Evolutionary conservation across 139 green algal genomes (phyloP).

Genomic region (Desmodesmus armatus): DNA sequence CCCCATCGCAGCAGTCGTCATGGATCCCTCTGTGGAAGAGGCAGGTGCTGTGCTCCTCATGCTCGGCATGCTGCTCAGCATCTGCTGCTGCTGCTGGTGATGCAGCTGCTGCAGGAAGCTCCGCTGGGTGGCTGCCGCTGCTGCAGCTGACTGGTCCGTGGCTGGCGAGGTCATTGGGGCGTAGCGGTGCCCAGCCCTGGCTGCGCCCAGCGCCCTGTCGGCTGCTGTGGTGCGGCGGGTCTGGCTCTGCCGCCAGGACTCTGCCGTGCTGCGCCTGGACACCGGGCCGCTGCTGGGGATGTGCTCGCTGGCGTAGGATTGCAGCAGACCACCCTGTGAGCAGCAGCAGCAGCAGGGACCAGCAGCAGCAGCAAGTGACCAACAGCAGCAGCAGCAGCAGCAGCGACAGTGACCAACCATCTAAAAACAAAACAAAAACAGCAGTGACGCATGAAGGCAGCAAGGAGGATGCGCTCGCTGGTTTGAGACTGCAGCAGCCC

Average conservation of each 20-base stretch:
- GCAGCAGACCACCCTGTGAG: too few relatives aligned
- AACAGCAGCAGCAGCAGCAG: neutral
- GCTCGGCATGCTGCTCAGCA: too few relatives aligned
- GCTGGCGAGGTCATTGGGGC: neutral
- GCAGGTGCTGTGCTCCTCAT: neutral
- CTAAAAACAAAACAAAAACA: too few relatives aligned
- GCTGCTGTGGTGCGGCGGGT: slow-evolving; percentile 22
- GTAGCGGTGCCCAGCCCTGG: neutral
- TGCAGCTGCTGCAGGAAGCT: slow-evolving; percentile 3
- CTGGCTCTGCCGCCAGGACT: neutral
- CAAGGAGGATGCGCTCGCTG: too few relatives aligned
- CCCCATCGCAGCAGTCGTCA: too few relatives aligned
- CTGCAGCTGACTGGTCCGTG: neutral
- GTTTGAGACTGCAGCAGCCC: too few relatives aligned
- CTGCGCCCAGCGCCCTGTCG: slow-evolving; percentile 18
- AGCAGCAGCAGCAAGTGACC: neutral
- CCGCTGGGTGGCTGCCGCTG: neutral
- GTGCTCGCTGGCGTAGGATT: too few relatives aligned
- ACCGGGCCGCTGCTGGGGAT: too few relatives aligned
- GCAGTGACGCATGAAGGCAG: too few relatives aligned
- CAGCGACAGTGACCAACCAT: too few relatives aligned
- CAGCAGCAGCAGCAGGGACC: neutral
- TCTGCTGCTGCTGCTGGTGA: neutral
- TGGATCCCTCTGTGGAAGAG: too few relatives aligned
- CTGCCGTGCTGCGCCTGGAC: neutral